Percentiles rank a stretch among this genome's conserved stretches.
Evolutionary conservation across 805 yeast genomes (phyloP).

Genomic region (Jamesozyma jinghongensis): DNA sequence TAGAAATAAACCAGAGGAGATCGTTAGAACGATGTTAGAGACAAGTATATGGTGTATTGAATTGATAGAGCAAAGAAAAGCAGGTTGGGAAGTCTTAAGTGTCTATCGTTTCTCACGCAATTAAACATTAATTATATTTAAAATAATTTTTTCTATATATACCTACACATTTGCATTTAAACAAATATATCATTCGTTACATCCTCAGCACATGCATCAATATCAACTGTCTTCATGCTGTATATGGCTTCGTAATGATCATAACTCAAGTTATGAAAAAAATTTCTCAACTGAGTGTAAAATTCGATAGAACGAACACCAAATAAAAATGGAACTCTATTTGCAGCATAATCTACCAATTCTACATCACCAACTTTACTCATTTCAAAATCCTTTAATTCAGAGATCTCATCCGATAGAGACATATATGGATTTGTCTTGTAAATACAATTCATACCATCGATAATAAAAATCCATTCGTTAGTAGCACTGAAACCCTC

Average conservation of each 20-base stretch:
- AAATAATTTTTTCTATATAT: background rate
- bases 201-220: constrained; percentile 45
- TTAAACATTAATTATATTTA: background rate
- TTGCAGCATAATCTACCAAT: constrained; percentile 12
- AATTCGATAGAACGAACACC: constrained; percentile 20
- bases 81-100: constrained; percentile 92
- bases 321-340: constrained; percentile 23
- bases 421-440: constrained; percentile 29
- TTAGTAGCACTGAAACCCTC: constrained; percentile 66
- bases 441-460: constrained; percentile 50
- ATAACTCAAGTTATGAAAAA: constrained; percentile 24
- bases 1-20: constrained; percentile 66
- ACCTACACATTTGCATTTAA: background rate
- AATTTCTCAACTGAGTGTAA: constrained; percentile 20
- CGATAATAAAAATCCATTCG: constrained; percentile 82
- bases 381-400: constrained; percentile 30
- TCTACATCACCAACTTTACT: constrained; percentile 24
- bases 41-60: constrained; percentile 42
- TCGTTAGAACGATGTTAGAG: constrained; percentile 39
- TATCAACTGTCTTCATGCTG: constrained; percentile 38
- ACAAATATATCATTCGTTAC: constrained; percentile 47
- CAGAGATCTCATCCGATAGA: constrained; percentile 41
- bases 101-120: constrained; percentile 49
- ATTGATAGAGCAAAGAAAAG: constrained; percentile 57
- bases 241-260: constrained; percentile 40